Percentiles rank a stretch among this genome's conserved stretches.
phyloP scores from a whole-genome alignment of 2,329 filamentous ascomycete genomes.

The Xylariaceae sp. region DNA sequence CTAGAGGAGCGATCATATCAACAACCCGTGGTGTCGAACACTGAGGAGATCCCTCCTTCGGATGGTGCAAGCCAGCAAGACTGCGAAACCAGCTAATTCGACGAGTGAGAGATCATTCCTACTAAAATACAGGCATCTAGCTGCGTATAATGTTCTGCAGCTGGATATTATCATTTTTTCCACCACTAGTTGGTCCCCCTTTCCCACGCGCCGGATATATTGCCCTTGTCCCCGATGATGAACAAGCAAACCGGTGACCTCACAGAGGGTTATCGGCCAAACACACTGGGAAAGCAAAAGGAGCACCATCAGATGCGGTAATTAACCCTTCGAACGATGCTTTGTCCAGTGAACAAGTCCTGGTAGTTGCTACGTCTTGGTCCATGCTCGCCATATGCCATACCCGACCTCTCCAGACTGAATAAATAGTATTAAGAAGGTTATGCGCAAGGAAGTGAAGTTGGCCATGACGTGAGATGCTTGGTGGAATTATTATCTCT shows the following conservation, averaged over 20 bases:
- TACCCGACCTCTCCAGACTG: slow-evolving; percentile 18
- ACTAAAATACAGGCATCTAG: slow-evolving; percentile 36
- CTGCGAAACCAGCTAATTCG: slow-evolving; percentile 19
- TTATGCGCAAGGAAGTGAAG: slow-evolving; percentile 19
- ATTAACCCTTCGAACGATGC: slow-evolving; percentile 12
- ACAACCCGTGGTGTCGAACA: slow-evolving; percentile 23
- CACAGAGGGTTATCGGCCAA: slow-evolving; percentile 24
- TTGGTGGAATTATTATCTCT: slow-evolving; percentile 20
- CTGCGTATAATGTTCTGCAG: slow-evolving; percentile 24
- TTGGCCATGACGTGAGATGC: slow-evolving; percentile 16
- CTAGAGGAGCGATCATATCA: slow-evolving; percentile 28
- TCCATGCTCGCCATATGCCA: slow-evolving; percentile 27
- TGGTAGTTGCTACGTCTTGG: slow-evolving; percentile 24
- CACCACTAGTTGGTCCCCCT: slow-evolving; percentile 25
- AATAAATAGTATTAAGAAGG: slow-evolving; percentile 14
- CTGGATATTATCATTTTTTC: slow-evolving; percentile 29
- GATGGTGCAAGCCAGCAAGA: slow-evolving; percentile 24
- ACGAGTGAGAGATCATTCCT: slow-evolving; percentile 23
- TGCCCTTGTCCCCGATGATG: slow-evolving; percentile 28
- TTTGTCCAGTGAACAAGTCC: slow-evolving; percentile 19
- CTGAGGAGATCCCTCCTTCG: slow-evolving; percentile 20
- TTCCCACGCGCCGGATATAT: slow-evolving; percentile 31
- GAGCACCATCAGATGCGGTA: slow-evolving; percentile 16
- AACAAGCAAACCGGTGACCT: slow-evolving; percentile 26
- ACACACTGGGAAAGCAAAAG: slow-evolving; percentile 19